Percentiles rank a stretch among this genome's conserved stretches.
Conservation (phyloP, 163 green algal species). For the Prototheca wickerhamii region DNA sequence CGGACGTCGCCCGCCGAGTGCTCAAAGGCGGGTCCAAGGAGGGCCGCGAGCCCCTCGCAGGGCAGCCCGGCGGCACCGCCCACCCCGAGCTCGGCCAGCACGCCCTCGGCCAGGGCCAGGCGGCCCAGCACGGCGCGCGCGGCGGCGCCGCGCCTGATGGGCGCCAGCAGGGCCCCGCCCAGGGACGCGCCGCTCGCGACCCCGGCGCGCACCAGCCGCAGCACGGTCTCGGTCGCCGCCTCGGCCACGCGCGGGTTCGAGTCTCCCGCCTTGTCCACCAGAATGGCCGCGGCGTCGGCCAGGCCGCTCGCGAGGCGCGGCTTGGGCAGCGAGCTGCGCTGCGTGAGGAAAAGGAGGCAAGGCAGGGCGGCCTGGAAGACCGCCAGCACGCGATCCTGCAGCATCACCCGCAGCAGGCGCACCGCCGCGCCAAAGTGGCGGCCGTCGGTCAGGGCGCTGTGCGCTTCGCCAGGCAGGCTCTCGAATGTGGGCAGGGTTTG, state of each 20-base stretch:
- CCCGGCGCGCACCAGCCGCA: conserved; percentile 9
- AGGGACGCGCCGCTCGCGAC: conserved; percentile 20
- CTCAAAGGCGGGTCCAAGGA: conserved; percentile 49
- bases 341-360: conserved; percentile 34
- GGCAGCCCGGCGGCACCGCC: conserved; percentile 42
- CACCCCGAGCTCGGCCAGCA: conserved; percentile 61
- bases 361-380: conserved; percentile 43
- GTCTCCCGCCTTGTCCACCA: conserved; percentile 65
- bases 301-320: not conserved
- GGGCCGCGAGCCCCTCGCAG: conserved; percentile 61
- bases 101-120: conserved; percentile 29
- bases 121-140: conserved; percentile 14
- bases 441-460: conserved; percentile 11
- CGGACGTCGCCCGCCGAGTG: conserved; percentile 48
- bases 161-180: conserved; percentile 31
- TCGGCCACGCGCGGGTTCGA: conserved; percentile 47
- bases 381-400: conserved; percentile 57
- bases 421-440: not conserved
- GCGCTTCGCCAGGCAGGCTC: conserved; percentile 29
- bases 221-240: conserved; percentile 11
- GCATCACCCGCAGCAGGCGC: conserved; percentile 16
- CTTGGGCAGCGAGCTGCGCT: not conserved
- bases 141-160: conserved; percentile 36
- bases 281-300: conserved; percentile 42
- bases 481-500: too few species aligned